Base-by-base conservation (phyloP, 148 eudicot species). In the Rhododendron henanense region DNA sequence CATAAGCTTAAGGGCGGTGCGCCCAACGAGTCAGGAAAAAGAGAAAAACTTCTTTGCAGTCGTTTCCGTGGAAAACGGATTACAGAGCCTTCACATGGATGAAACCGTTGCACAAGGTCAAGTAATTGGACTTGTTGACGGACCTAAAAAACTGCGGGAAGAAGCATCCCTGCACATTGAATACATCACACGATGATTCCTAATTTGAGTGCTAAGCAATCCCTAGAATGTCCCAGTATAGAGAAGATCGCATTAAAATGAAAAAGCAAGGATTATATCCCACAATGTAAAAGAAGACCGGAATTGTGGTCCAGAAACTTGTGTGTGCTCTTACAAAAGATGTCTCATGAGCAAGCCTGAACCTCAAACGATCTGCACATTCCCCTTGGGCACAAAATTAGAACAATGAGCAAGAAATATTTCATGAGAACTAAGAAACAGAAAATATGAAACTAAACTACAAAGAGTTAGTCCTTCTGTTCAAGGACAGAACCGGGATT, bases 271-370 rank as follows among this genome's bases (percentile, higher is more conserved):
- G 23, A 81, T 39, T 57, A 45, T 61, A 79, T 79, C 97, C 91
- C 88, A 96, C 99, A 87, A 92, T 87, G 83, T 91, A 89, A 85
- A 95, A 96, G 90, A 95, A 90, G 81, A 94, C 21, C 21, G 97
- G 96, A 13, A 87, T 90, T 75, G 44, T 87, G 71, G 98, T 89
- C 96, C 97, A 96, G 88, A 92, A 94, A 81, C 93, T 90, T 75
- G 91, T 90, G 86, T 96, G 98, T 2, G 93, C 91, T 90, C 90
- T 95, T 53, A 96, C 96, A 87, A 96, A 96, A 33, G 99, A 92
- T 80, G 98, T 96, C 91, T 96, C 94, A n/a, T 95, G 98, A 41
- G 93, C 89, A 76, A 96, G 92, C 92, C 97, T 94, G 89, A 95
- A 92, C 88, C 96, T 92, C 47, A 95, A 92, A 85, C 92, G 91